A percentile compares a stretch with the other conserved stretches of the same genome.
Conservation (phyloP, 2,329 filamentous ascomycete species). For the Dothistroma pini region DNA sequence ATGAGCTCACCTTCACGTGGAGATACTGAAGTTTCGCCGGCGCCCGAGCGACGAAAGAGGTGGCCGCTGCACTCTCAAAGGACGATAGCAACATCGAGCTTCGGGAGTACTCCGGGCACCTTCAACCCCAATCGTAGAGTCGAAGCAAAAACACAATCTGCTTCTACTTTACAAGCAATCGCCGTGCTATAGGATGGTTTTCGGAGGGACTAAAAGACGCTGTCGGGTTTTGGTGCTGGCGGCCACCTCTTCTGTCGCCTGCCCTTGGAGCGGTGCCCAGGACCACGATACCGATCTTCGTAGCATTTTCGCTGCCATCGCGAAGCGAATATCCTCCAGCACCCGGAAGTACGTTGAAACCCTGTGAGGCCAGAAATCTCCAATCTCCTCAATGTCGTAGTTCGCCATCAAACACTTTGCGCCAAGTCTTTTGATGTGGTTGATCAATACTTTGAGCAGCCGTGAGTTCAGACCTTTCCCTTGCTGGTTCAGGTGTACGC, state of each 20-base stretch:
- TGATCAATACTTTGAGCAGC: constrained; percentile 14
- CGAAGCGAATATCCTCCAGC: constrained; percentile 24
- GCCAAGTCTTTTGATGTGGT: constrained; percentile 14
- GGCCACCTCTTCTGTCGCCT: too few species aligned
- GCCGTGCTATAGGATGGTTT: background rate
- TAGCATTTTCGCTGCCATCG: constrained; percentile 15
- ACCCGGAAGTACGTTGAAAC: constrained; percentile 19
- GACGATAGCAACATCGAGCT: too few species aligned
- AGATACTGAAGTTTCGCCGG: background rate
- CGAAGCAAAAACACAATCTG: too few species aligned
- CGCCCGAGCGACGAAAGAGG: too few species aligned
- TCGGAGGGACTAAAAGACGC: background rate
- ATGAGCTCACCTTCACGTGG: constrained; percentile 3
- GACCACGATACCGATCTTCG: background rate
- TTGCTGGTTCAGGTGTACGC: constrained; percentile 21
- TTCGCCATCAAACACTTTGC: constrained; percentile 19
- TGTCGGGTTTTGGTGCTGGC: too few species aligned
- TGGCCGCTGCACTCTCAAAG: too few species aligned
- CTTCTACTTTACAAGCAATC: too few species aligned
- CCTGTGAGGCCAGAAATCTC: constrained; percentile 24
- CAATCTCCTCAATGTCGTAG: constrained; percentile 25
- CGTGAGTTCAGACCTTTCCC: constrained; percentile 16
- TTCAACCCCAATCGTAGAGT: too few species aligned
- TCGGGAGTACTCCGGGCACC: background rate
- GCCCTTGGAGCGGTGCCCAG: too few species aligned